phyloP scores from a whole-genome alignment of 2,329 filamentous ascomycete genomes.

The Lasiodiplodia theobromae region DNA sequence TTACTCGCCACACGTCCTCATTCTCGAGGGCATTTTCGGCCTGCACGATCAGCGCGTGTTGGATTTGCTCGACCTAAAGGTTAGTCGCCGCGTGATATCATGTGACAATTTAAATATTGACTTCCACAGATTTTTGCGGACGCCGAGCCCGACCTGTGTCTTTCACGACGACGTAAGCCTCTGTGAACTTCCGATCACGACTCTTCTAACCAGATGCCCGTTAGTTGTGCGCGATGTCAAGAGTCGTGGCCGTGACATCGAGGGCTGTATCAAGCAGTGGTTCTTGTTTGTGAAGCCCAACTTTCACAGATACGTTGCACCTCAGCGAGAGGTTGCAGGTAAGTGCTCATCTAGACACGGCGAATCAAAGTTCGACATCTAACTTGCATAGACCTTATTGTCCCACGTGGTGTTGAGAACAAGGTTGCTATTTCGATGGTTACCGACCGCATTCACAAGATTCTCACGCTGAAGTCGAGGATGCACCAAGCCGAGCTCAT shows the following conservation, averaged over 20 bases:
- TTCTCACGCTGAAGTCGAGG: conserved; percentile 83
- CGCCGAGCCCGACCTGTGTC: conserved; percentile 91
- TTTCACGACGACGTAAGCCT: conserved; percentile 79
- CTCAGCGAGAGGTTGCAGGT: conserved; percentile 86
- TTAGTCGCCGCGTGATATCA: conserved; percentile 45
- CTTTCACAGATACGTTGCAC: conserved; percentile 91
- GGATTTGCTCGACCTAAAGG: conserved; percentile 89
- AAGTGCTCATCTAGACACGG: conserved; percentile 37
- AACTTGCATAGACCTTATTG: conserved; percentile 75
- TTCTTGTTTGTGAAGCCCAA: conserved; percentile 96
- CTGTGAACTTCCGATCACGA: background rate
- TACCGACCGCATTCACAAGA: conserved; percentile 88
- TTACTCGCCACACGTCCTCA: conserved; percentile 94
- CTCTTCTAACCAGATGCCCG: conserved; percentile 30
- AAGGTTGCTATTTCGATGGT: conserved; percentile 95
- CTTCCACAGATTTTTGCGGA: conserved; percentile 82
- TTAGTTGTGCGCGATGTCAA: conserved; percentile 84
- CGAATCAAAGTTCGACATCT: background rate
- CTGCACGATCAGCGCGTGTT: conserved; percentile 86
- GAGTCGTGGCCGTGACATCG: conserved; percentile 87
- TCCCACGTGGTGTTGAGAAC: conserved; percentile 94
- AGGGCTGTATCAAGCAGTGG: conserved; percentile 98
- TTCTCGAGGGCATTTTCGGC: conserved; percentile 95
- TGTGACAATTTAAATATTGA: background rate
- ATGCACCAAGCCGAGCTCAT: conserved; percentile 81